Evolutionary conservation across 75 land plant genomes (phyloP).

Genomic region (Cryptomeria japonica): DNA sequence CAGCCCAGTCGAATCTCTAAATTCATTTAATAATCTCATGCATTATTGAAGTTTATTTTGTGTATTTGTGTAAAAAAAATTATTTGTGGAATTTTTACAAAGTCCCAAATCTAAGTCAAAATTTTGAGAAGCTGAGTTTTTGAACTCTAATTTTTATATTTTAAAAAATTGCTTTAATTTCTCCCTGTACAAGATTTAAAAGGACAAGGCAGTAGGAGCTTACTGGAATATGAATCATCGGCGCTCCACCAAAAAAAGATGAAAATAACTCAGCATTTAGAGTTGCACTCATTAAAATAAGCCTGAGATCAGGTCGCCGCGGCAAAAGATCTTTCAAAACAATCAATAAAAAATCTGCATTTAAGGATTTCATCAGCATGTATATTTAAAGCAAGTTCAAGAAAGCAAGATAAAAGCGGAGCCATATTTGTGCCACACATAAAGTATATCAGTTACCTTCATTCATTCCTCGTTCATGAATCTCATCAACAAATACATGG

Average conservation of each 20-base stretch:
- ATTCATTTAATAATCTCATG: no score
- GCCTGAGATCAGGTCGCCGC: constrained; percentile 84
- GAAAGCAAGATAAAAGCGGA: background rate
- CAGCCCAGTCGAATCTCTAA: no score
- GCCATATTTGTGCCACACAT: background rate
- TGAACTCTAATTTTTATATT: background rate
- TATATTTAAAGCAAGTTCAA: background rate
- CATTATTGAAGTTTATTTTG: no score
- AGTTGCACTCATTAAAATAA: constrained; percentile 97
- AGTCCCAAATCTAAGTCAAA: no score
- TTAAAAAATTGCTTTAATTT: background rate
- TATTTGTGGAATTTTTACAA: no score
- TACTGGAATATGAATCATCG: constrained; percentile 87
- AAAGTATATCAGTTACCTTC: constrained; percentile 54
- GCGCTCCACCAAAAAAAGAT: constrained; percentile 75
- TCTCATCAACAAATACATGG: constrained; percentile 98
- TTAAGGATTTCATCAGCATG: background rate
- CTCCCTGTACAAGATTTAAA: background rate
- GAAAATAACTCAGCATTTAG: constrained; percentile 95
- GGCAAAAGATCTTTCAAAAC: constrained; percentile 92
- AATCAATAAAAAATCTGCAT: constrained; percentile 80
- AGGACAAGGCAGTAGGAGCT: constrained; percentile 10
- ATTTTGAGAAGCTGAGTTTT: no score
- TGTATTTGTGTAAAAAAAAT: no score
- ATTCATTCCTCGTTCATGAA: constrained; percentile 99